Conservation (phyloP, 2,329 filamentous ascomycete species). For the Neofusicoccum laricinum region DNA sequence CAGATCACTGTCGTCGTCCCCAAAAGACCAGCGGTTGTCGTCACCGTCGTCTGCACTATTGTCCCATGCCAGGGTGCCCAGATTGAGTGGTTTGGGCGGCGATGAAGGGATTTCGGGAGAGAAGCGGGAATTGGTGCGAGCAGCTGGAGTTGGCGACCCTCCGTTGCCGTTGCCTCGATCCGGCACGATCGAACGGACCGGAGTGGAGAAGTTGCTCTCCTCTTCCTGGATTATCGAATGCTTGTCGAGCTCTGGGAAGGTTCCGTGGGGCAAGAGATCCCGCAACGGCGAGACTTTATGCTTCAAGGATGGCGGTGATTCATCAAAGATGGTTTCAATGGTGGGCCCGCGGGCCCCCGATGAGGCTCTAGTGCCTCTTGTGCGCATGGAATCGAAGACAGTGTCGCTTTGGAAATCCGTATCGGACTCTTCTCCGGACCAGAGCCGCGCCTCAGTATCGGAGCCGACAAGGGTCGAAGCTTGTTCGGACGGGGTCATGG, state of each 20-base stretch:
- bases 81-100: slow-evolving; percentile 41
- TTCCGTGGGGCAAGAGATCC: slow-evolving; percentile 48
- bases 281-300: slow-evolving; percentile 45
- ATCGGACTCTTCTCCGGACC: slow-evolving; percentile 72
- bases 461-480: slow-evolving; percentile 67
- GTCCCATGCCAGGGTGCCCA: slow-evolving; percentile 41
- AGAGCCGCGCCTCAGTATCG: slow-evolving; percentile 64
- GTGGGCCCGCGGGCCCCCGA: slow-evolving; percentile 66
- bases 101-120: slow-evolving; percentile 42
- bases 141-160: slow-evolving; percentile 32
- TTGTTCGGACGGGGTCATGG: slow-evolving; percentile 57
- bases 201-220: slow-evolving; percentile 46
- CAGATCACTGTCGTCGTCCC: slow-evolving; percentile 33
- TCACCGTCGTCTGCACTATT: slow-evolving; percentile 35
- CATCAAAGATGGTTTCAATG: slow-evolving; percentile 78
- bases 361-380: slow-evolving; percentile 64
- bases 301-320: slow-evolving; percentile 59
- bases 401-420: slow-evolving; percentile 77
- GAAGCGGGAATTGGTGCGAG: slow-evolving; percentile 36
- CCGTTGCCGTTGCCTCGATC: slow-evolving; percentile 35
- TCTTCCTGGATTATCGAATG: slow-evolving; percentile 51
- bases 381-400: slow-evolving; percentile 73
- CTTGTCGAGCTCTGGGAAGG: slow-evolving; percentile 38
- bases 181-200: slow-evolving; percentile 36
- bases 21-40: slow-evolving; percentile 42